These are phyloP conservation scores for Saturnispora halmiae DNA, from an alignment of 805 yeast genomes.

Conservation along the genomic window DNA sequence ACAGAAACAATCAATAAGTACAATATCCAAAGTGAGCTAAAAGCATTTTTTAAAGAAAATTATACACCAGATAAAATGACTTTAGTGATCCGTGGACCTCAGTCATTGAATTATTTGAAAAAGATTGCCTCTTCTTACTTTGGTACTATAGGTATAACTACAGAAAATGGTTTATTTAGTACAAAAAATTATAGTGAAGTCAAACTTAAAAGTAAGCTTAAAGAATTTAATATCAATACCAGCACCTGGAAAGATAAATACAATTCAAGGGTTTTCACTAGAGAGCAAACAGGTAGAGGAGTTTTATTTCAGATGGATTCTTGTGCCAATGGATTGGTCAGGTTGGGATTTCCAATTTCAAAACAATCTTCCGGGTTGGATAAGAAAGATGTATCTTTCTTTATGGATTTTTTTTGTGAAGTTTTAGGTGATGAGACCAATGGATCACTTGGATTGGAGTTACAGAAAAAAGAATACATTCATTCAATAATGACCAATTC, in stretches of 20 bases:
- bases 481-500: constrained; percentile 34
- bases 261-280: constrained; percentile 21
- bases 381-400: constrained; percentile 23
- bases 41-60: constrained; percentile 32
- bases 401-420: constrained; percentile 42
- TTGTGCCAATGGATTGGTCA: background rate
- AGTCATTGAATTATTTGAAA: constrained; percentile 48
- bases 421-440: constrained; percentile 55
- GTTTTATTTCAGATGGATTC: constrained; percentile 36
- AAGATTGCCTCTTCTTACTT: constrained; percentile 42
- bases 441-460: constrained; percentile 38
- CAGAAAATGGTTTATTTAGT: background rate
- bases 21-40: constrained; percentile 31
- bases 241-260: constrained; percentile 20
- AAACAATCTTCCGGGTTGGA: constrained; percentile 9
- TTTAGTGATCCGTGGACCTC: constrained; percentile 56
- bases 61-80: constrained; percentile 44
- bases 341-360: constrained; percentile 28
- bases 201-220: background rate
- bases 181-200: background rate
- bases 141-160: constrained; percentile 23
- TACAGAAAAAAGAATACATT: constrained; percentile 30
- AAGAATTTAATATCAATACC: constrained; percentile 9
- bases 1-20: constrained; percentile 26
- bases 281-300: constrained; percentile 18